A percentile compares a stretch with the other conserved stretches of the same genome.
Evolutionary conservation across 208 protist species (phyloP).

Genomic region (Acanthamoeba sp.): DNA sequence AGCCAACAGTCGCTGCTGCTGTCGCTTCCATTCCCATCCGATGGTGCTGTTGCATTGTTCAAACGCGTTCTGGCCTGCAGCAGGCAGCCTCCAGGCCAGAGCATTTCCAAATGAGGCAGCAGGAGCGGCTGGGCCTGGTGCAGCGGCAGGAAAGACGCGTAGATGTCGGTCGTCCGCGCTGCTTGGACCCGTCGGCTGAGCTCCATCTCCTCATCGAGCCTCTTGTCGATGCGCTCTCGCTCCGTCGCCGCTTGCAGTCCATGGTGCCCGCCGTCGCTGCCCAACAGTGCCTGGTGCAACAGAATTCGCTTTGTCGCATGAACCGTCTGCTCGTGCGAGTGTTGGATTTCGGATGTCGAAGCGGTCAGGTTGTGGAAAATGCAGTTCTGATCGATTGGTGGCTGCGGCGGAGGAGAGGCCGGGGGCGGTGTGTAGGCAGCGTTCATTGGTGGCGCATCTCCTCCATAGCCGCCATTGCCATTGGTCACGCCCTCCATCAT

Average conservation of each 20-base stretch:
- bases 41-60: not conserved
- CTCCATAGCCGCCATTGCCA: not conserved
- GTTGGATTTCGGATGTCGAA: not conserved
- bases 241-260: constrained; percentile 8
- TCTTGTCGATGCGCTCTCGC: constrained; percentile 35
- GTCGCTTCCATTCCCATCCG: not conserved
- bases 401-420: not conserved
- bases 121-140: not conserved
- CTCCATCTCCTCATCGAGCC: constrained; percentile 12
- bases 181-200: not conserved
- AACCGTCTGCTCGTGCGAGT: not conserved
- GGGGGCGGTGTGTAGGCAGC: not conserved
- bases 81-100: constrained; percentile 47
- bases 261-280: not conserved
- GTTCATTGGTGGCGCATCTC: not conserved
- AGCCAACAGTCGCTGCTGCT: not conserved
- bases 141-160: not conserved
- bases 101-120: constrained; percentile 24
- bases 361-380: not conserved
- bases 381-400: constrained; percentile 36
- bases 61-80: not conserved
- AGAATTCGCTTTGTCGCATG: not conserved
- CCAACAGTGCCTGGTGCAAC: not conserved
- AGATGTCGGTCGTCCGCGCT: not conserved
- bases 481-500: not conserved